Evolutionary conservation across 2,329 filamentous ascomycete species (phyloP), one percentile per base, ranked within the genome.

Genomic region (Aspergillus versicolor): DNA sequence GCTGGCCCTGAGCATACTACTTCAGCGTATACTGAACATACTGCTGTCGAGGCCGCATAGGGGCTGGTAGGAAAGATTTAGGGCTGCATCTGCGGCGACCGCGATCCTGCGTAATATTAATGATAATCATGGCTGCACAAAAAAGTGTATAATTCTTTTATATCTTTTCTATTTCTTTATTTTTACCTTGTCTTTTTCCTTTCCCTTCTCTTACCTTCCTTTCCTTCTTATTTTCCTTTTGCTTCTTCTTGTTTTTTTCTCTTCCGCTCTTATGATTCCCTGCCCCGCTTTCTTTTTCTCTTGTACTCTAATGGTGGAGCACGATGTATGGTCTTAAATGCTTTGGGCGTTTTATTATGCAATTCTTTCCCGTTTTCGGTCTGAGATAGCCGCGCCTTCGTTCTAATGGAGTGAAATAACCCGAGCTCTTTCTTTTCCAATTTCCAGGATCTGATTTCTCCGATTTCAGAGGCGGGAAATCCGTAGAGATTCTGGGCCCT

Each of bases 11-110:
- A 72, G 53, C 70, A 72, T 67, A 61, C 65, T 12, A 67, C 58
- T 49, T 51, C 64, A 9, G 58, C 65, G 32, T 75, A 74, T 59
- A 49, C 64, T 6, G 71, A 74, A 47, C 67, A 62, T 49, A 64
- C 63, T 37, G 58, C 69, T 19, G 69, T 70, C 22, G 70, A 75
- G 61, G 65, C 70, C 9, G 67, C 66, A 52, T 72, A 65, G 68
- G 55, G 17, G 24, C 9, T 32, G 37, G n/a, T 12, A 48, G 46
- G 9, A 37, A 3, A 3, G 41, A 17, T 30, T 38, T n/a, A 37
- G 34, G 34, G 34, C 34, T 15, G 34, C 34, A 7, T 27, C 24
- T 22, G 21, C 12, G 30, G 32, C 24, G 17, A 34, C 38, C 32
- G 49, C 24, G 19, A 52, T 22, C 15, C 13, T 11, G 15, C 56